phyloP scores from a whole-genome alignment of 2,329 filamentous ascomycete genomes.

The Coniochaeta pulveracea region DNA sequence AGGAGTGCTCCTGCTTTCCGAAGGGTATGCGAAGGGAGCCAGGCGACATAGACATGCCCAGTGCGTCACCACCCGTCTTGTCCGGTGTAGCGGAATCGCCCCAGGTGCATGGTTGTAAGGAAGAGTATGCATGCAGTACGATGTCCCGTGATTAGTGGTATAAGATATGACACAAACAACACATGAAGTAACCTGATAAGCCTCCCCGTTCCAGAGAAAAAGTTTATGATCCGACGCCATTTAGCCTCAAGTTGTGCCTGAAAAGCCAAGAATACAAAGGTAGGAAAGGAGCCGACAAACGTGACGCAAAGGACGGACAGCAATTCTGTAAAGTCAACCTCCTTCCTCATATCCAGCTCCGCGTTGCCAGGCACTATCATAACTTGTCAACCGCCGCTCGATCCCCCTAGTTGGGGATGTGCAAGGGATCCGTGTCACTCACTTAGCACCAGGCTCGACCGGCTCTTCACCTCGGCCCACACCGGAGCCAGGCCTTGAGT shows the following conservation, averaged over 20 bases:
- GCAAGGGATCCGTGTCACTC: not conserved
- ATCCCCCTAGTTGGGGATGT: no score
- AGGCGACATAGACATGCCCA: not conserved
- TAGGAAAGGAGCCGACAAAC: not conserved
- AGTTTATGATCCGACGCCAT: not conserved
- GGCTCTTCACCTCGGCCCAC: not conserved
- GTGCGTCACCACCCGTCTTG: not conserved
- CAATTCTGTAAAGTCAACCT: not conserved
- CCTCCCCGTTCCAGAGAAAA: no score
- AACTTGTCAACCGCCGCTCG: no score
- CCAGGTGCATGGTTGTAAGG: no score
- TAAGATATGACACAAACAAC: no score
- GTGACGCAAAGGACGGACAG: not conserved
- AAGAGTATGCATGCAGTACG: no score
- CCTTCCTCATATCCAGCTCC: conserved; percentile 3
- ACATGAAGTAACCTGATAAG: no score
- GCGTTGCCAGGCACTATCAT: conserved; percentile 1
- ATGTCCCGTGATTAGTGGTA: no score
- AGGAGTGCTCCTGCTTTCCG: not conserved
- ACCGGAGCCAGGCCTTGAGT: not conserved
- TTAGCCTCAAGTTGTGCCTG: not conserved
- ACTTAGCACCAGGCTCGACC: not conserved
- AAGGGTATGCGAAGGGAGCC: not conserved
- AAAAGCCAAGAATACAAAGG: not conserved
- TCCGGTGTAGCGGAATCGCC: not conserved